Base-by-base conservation (phyloP, 768 basidiomycete species). In the Tricholomella constricta region DNA sequence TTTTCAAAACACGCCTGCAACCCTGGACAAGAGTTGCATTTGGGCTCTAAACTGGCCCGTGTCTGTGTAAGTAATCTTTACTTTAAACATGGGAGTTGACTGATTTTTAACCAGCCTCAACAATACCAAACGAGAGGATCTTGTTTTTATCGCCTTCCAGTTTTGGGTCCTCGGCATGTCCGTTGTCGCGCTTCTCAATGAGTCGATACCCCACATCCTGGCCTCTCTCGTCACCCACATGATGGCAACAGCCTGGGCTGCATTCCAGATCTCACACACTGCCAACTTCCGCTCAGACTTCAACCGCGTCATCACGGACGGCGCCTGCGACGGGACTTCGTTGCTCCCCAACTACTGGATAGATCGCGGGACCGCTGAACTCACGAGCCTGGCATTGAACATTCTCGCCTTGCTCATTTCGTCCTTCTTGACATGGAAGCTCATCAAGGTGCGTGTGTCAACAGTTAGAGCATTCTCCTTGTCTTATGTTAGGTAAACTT, bases 141-240 rank as follows among this genome's bases (percentile, higher is more conserved):
- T 89, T 53, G 79, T 85, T 10, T 91, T 91, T 68, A 83, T 91
- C 35, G 76, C 78, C 6, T 92, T 91, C 72, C 88, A 91, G 59
- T 70, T 89, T 49, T 92, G 90, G 89, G 83, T 89, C 6, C 72
- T 90, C 14, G 87, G 85, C 26, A 86, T 90, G 84, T 89, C 88
- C 10, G 51, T 86, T 25, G 85, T 89, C 38, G 89, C 89, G 17
- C 64, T 81, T 26, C 63, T 80, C 52, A 90, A 91, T 66, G 89
- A 91, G 69, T 90, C 88, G 2, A 88, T 91, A 54, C 90, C 90
- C 2, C 90, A 91, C 56, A 84, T 84, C 68, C 77, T 88, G 37
- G 89, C 89, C 0, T 80, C 87, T 14, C 74, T 90, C 56, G 66
- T 88, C 40, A 91, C 89, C 0, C 90, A 91, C 61, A 59, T 89